Evolutionary conservation across 1,284 basidiomycete species (phyloP), one percentile per base, ranked within the genome.

Genomic region (Termitomyces sp.): DNA sequence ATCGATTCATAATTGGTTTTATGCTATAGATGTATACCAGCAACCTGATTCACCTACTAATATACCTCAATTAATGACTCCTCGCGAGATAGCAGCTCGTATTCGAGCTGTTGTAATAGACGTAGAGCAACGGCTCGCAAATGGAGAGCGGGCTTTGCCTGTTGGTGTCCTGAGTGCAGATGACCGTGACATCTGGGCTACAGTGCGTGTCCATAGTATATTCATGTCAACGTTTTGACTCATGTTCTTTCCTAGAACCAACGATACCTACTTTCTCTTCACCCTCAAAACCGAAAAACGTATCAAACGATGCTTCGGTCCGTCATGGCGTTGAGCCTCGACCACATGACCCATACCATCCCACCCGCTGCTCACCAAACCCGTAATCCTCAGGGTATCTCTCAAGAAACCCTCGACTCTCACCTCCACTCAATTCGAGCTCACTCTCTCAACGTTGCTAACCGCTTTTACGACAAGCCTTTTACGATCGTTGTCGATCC

Each of bases 381-480:
- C 63, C 60, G 64, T 56, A 33, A 64, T 45, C 69, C 76, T 1
- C 64, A 73, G 55, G 65, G 72, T 87, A 54, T 65, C 56, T 60
- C 60, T 13, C 67, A 76, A 69, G 61, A 64, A 49, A 19, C 65
- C 44, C 74, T 94, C 46, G 86, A 93, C 61, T 83, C 86, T 1
- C 92, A 96, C 63, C 78, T 97, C 14, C 83, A 84, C 62, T 86
- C 88, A 59, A 77, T 85, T 51, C 86, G 90, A 38, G 83, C 84
- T 0, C 85, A 88, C 7, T 51, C 64, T 4, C 71, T 77, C 55
- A 84, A 83, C 52, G 83, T 85, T 2, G 77, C 81, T 50, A 97
- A 98, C 65, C 79, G 96, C 42, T 97, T 93, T 83, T 93, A 88
- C 68, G 96, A 99, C 75, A 98, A 98, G 72, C 80, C 88, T 2